Conservation (phyloP, 169 alveolate species). For the Babesia microti region DNA sequence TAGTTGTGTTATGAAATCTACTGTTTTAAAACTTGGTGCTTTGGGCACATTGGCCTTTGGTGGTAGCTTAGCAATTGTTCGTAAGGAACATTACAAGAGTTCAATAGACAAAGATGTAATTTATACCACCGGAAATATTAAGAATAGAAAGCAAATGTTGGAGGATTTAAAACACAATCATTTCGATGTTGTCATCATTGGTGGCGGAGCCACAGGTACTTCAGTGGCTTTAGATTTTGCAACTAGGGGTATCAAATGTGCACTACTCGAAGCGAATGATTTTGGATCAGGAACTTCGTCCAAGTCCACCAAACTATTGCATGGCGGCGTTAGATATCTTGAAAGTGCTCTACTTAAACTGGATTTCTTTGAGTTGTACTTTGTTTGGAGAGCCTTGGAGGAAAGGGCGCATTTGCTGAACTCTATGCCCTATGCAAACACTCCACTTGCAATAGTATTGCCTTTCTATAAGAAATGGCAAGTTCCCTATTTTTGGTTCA, state of each 20-base stretch:
- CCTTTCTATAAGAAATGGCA: constrained; percentile 75
- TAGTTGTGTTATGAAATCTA: too few relatives aligned
- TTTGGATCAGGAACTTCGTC: constrained; percentile 87
- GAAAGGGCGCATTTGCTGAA: constrained; percentile 81
- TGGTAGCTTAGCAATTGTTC: constrained; percentile 34
- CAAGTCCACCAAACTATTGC: constrained; percentile 84
- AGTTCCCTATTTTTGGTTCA: constrained; percentile 75
- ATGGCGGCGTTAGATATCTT: constrained; percentile 89
- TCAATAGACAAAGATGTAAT: constrained; percentile 49
- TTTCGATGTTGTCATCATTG: constrained; percentile 75
- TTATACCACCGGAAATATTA: constrained; percentile 37
- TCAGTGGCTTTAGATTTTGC: constrained; percentile 86
- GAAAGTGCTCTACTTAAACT: constrained; percentile 68
- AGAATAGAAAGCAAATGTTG: constrained; percentile 49
- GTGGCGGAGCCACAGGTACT: constrained; percentile 84
- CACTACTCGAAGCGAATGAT: constrained; percentile 79
- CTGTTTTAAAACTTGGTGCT: constrained; percentile 32
- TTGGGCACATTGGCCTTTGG: constrained; percentile 29
- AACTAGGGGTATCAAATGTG: constrained; percentile 80
- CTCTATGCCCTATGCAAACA: constrained; percentile 75
- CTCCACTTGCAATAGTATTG: constrained; percentile 70
- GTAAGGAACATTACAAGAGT: constrained; percentile 43
- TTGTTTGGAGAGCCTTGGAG: constrained; percentile 81
- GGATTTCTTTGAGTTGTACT: constrained; percentile 58
- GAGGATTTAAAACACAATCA: constrained; percentile 41